A percentile compares a stretch with the other conserved stretches of the same genome.
phyloP scores from a whole-genome alignment of 352 stramenopile species.

The Globisporangium lucens region DNA sequence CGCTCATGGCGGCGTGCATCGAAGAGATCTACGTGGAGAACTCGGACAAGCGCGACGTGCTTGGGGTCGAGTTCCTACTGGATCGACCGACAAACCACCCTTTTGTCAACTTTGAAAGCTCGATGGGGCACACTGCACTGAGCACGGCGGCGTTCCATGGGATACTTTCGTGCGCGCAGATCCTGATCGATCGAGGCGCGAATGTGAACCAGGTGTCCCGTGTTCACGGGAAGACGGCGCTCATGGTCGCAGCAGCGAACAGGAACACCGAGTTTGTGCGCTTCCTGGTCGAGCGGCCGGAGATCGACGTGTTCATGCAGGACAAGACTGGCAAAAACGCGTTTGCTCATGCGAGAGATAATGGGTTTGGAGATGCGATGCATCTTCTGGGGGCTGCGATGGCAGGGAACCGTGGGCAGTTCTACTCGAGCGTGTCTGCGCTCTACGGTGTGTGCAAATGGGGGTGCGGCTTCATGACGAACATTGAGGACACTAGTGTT shows the following conservation, averaged over 20 bases:
- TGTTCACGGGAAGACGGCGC: slow-evolving; percentile 33
- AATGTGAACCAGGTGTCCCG: slow-evolving; percentile 41
- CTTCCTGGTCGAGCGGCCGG: slow-evolving; percentile 42
- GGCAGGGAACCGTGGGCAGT: slow-evolving; percentile 33
- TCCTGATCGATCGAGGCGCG: slow-evolving; percentile 49
- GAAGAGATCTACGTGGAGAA: slow-evolving; percentile 64
- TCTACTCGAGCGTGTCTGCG: slow-evolving; percentile 34
- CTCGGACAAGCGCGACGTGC: slow-evolving; percentile 40
- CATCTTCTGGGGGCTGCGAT: slow-evolving; percentile 44
- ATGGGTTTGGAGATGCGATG: slow-evolving; percentile 29
- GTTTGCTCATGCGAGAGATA: slow-evolving; percentile 34
- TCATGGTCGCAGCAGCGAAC: slow-evolving; percentile 59
- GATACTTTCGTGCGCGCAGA: slow-evolving; percentile 44
- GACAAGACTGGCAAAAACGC: slow-evolving; percentile 41
- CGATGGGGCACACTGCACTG: slow-evolving; percentile 41
- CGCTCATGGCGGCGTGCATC: slow-evolving; percentile 51
- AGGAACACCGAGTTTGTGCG: slow-evolving; percentile 47
- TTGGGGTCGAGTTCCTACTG: slow-evolving; percentile 59
- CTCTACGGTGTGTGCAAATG: slow-evolving; percentile 59
- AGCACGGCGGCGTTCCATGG: slow-evolving; percentile 41
- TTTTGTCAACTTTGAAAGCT: slow-evolving; percentile 64
- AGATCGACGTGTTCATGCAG: slow-evolving; percentile 31
- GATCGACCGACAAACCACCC: slow-evolving; percentile 47
- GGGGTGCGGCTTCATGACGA: slow-evolving; percentile 58
- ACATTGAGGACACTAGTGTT: slow-evolving; percentile 26